A percentile compares a stretch with the other conserved stretches of the same genome.
Conservation (phyloP, 352 stramenopile species). For the Globisporangium polare region DNA sequence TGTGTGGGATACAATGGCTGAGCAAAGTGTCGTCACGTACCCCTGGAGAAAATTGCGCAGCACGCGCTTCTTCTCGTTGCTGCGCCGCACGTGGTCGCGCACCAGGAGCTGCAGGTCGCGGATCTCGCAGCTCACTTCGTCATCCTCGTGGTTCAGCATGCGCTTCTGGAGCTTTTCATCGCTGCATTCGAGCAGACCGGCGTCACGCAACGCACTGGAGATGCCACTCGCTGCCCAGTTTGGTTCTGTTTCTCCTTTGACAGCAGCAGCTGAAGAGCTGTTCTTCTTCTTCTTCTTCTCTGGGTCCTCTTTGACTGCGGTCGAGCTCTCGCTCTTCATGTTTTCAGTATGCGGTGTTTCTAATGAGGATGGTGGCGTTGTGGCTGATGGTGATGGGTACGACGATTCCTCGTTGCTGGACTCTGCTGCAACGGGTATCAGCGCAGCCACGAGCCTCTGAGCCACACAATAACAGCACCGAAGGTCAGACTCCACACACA, state of each 20-base stretch:
- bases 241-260: not conserved
- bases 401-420: not conserved
- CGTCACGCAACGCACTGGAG: conserved; percentile 25
- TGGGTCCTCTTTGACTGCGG: not conserved
- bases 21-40: conserved; percentile 20
- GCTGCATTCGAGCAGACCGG: conserved; percentile 47
- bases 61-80: conserved; percentile 59
- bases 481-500: not conserved
- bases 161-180: conserved; percentile 23
- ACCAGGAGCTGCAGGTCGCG: conserved; percentile 45
- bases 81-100: conserved; percentile 32
- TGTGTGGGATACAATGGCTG: not conserved
- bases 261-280: not conserved
- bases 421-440: conserved; percentile 10
- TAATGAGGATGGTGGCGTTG: not conserved
- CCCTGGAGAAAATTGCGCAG: conserved; percentile 49
- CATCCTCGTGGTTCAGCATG: conserved; percentile 34
- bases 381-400: not conserved
- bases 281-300: conserved; percentile 4
- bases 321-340: not conserved
- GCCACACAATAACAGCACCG: not conserved
- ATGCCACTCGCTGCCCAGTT: conserved; percentile 31
- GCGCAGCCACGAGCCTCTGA: conserved; percentile 16
- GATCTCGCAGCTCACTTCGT: conserved; percentile 67
- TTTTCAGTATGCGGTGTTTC: not conserved